phyloP scores from a whole-genome alignment of 768 basidiomycete species.

The Lactifluus piperatus region DNA sequence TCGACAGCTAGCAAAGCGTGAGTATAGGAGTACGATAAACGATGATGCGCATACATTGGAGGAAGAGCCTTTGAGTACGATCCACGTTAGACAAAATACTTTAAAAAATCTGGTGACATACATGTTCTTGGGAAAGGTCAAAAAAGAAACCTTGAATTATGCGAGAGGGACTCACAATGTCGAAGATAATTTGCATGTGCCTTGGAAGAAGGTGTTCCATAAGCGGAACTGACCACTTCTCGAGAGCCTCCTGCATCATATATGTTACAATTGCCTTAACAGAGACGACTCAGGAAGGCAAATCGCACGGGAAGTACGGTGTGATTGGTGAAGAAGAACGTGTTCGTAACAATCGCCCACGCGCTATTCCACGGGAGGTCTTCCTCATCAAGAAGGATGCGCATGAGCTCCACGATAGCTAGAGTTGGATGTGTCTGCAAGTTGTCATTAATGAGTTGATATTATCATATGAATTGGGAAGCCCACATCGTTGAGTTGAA shows the following conservation, averaged over 20 bases:
- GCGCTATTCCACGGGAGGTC: conserved; percentile 75
- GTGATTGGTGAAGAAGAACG: conserved; percentile 95
- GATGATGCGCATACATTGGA: conserved; percentile 45
- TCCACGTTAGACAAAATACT: background rate
- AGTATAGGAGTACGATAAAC: background rate
- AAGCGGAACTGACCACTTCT: conserved; percentile 90
- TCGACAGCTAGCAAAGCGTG: conserved; percentile 55
- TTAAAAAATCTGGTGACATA: conserved; percentile 24
- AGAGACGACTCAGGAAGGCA: background rate
- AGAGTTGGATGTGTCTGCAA: conserved; percentile 89
- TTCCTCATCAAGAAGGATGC: conserved; percentile 87
- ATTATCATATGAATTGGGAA: background rate
- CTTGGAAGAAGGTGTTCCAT: conserved; percentile 80
- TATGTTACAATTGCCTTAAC: background rate
- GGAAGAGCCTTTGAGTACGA: conserved; percentile 41
- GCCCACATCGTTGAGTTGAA: conserved; percentile 88
- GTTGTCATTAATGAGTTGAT: background rate
- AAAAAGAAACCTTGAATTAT: conserved; percentile 25
- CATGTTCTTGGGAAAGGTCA: conserved; percentile 37
- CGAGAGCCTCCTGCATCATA: conserved; percentile 56
- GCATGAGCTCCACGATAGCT: conserved; percentile 92
- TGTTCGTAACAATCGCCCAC: conserved; percentile 83
- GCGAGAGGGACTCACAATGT: conserved; percentile 43
- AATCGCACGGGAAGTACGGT: conserved; percentile 76
- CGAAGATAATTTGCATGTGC: conserved; percentile 89